These are phyloP conservation scores for Verruconis gallopava DNA, from an alignment of 2,329 filamentous ascomycete species.

Conservation along the genomic window DNA sequence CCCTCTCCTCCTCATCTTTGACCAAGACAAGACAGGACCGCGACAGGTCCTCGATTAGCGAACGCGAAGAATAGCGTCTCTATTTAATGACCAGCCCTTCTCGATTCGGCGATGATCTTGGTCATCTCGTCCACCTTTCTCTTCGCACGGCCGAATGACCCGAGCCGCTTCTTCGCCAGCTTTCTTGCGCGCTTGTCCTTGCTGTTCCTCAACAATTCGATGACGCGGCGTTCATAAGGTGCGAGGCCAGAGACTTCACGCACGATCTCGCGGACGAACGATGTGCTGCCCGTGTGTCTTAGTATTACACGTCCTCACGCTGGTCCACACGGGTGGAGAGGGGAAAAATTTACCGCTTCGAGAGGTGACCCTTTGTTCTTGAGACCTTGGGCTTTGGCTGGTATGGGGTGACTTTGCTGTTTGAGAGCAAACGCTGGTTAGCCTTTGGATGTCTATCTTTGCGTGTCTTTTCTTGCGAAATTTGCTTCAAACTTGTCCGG, in stretches of 20 bases:
- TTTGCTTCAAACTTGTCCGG: neutral
- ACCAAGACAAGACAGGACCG: too few species aligned
- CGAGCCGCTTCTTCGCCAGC: constrained; percentile 41
- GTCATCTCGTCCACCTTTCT: constrained; percentile 99
- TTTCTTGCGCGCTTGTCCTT: constrained; percentile 93
- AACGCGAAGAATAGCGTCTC: too few species aligned
- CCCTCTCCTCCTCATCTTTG: neutral
- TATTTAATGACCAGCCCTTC: constrained; percentile 59
- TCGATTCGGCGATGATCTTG: constrained; percentile 93
- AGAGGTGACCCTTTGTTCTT: constrained; percentile 11
- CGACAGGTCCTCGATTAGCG: too few species aligned
- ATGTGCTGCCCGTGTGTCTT: constrained; percentile 71
- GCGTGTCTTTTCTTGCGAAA: neutral
- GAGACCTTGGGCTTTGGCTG: constrained; percentile 37
- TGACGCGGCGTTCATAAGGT: constrained; percentile 95
- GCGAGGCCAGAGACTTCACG: constrained; percentile 94
- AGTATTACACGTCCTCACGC: constrained; percentile 77
- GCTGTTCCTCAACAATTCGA: constrained; percentile 97
- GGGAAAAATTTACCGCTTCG: constrained; percentile 51
- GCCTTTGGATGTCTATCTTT: neutral
- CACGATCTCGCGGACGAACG: constrained; percentile 93
- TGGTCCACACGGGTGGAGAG: constrained; percentile 59
- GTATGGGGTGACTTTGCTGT: constrained; percentile 37
- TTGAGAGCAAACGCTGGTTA: neutral
- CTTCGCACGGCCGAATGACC: constrained; percentile 98